Evolutionary conservation across 441 rosid genomes (phyloP), one percentile per base, ranked within the genome.

Genomic region (Biscutella laevigata): DNA sequence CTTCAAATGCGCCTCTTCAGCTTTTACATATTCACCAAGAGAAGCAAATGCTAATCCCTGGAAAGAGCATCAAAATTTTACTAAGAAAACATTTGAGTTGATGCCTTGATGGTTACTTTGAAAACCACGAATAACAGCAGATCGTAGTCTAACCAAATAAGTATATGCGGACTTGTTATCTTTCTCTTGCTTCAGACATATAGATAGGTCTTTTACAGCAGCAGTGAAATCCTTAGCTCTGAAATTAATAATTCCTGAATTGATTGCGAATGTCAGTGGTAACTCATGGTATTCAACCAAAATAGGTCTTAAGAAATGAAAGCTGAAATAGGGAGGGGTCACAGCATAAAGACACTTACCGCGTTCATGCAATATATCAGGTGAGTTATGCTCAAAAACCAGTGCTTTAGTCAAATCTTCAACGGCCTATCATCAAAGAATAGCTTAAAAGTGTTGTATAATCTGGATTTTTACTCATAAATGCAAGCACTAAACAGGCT

Each of bases 311-410:
- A 36, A 42, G 37, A 51, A n/a, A 59, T 30, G 24, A 45, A 30
- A 50, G 52, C 51, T 44, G 45, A 53, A 14, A 7, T 29, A 25
- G 15, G 34, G 28, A 47, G 20, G 30, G 30, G 28, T 27, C 7
- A 34, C 26, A 50, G 46, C 42, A 62, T 59, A 17, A 45, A 57
- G 64, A 60, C 47, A 64, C 59, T 68, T 74, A 94, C 99, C 99
- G 64, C 95, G 83, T 81, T 94, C 99, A 57, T 86, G 96, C 54
- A 94, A 74, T 66, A 94, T 78, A 70, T 94, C 97, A 53, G 90
- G 78, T 29, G 96, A 83, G 57, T 83, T 67, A 57, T 88, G 95
- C 72, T 94, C 99, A 67, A 80, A 83, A 59, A 82, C 87, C 68
- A 88, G 72, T 69, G 99, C 96, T 78, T 77, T 82, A 22, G 94